phyloP scores from a whole-genome alignment of 495 filamentous ascomycete species.

The Neurospora sp. region DNA sequence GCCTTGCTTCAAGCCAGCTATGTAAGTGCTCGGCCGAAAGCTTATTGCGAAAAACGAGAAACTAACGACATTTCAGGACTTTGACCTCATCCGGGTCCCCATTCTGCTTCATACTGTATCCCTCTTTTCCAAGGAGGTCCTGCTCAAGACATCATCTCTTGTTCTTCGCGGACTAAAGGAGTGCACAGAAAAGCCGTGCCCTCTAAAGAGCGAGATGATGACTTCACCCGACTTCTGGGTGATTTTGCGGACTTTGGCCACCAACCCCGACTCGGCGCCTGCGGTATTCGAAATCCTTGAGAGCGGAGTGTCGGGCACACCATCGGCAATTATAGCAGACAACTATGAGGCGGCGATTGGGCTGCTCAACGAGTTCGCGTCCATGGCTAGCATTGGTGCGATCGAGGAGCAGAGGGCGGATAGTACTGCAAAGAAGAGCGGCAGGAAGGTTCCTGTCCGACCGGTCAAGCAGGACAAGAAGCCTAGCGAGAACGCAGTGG shows the following conservation, averaged over 20 bases:
- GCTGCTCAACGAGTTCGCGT: constrained; percentile 83
- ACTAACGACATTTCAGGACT: constrained; percentile 47
- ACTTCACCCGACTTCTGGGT: constrained; percentile 97
- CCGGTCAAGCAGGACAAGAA: constrained; percentile 36
- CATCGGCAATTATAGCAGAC: constrained; percentile 77
- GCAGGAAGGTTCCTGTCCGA: constrained; percentile 28
- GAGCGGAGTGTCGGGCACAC: constrained; percentile 51
- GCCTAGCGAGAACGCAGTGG: constrained; percentile 56
- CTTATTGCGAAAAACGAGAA: not conserved
- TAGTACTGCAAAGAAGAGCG: constrained; percentile 31
- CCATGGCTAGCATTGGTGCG: constrained; percentile 71
- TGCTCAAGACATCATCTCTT: constrained; percentile 64
- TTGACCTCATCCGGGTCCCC: constrained; percentile 85
- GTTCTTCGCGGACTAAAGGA: constrained; percentile 68
- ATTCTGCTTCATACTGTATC: constrained; percentile 87
- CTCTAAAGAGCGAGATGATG: constrained; percentile 81
- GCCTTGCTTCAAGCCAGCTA: constrained; percentile 77
- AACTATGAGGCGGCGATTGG: constrained; percentile 83
- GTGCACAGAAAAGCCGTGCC: constrained; percentile 65
- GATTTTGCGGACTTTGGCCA: constrained; percentile 66
- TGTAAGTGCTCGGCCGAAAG: constrained; percentile 41
- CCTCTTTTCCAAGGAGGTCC: constrained; percentile 63
- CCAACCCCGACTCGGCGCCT: constrained; percentile 54
- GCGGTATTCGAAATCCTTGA: constrained; percentile 78
- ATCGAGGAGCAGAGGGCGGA: constrained; percentile 73